These are phyloP conservation scores for Artomyces pyxidatus DNA, from an alignment of 768 basidiomycete genomes.

Conservation along the genomic window DNA sequence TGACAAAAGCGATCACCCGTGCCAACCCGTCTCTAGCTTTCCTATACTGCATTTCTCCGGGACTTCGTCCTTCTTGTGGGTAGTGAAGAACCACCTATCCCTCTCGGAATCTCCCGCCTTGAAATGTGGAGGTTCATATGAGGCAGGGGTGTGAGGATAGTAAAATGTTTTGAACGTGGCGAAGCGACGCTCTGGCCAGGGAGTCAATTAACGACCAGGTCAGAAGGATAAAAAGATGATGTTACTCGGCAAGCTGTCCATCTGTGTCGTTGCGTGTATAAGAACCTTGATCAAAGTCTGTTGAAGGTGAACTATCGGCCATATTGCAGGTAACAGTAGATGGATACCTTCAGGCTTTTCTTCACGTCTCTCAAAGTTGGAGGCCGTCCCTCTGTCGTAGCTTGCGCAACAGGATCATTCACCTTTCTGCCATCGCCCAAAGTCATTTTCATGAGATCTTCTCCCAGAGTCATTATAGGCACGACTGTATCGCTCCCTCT, in stretches of 20 bases:
- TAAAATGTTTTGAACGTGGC: conserved; percentile 89
- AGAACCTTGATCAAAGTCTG: conserved; percentile 74
- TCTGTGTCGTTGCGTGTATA: conserved; percentile 68
- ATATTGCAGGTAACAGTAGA: neutral
- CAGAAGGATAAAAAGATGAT: conserved; percentile 3
- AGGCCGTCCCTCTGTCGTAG: conserved; percentile 47
- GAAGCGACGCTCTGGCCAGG: conserved; percentile 56
- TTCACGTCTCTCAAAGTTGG: conserved; percentile 81
- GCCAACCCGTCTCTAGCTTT: conserved; percentile 60
- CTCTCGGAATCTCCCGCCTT: conserved; percentile 60
- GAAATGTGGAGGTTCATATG: conserved; percentile 83
- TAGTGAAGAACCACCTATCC: conserved; percentile 77
- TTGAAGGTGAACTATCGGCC: conserved; percentile 37
- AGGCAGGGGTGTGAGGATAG: conserved; percentile 65
- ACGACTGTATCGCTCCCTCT: conserved; percentile 51
- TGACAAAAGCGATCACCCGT: conserved; percentile 40
- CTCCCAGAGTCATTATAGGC: conserved; percentile 69
- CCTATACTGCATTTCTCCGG: conserved; percentile 72
- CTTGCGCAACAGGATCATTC: conserved; percentile 52
- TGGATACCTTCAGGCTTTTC: conserved; percentile 61
- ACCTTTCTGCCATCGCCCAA: conserved; percentile 26
- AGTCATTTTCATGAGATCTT: conserved; percentile 45
- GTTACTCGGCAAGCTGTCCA: conserved; percentile 75
- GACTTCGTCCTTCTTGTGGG: conserved; percentile 60
- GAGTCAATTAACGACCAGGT: neutral